phyloP scores from a whole-genome alignment of 2,329 filamentous ascomycete species.

The Rugonectria rugulosa region DNA sequence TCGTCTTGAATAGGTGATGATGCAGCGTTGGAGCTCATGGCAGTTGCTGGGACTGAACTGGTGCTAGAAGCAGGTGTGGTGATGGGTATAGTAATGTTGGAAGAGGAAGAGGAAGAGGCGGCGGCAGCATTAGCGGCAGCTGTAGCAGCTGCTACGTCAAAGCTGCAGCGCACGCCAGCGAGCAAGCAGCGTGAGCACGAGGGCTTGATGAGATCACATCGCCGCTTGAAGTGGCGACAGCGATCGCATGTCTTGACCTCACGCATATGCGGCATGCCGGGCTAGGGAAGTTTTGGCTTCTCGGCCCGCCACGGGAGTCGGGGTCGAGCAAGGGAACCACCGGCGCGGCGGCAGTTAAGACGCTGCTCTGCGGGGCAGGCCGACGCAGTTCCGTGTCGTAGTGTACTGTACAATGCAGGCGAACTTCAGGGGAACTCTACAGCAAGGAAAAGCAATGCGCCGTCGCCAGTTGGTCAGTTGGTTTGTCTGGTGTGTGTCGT shows the following conservation, averaged over 20 bases:
- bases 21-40: constrained; percentile 17
- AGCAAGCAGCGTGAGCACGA: constrained; percentile 45
- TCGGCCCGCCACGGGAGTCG: constrained; percentile 24
- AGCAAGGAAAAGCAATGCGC: constrained; percentile 9
- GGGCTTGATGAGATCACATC: constrained; percentile 46
- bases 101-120: constrained; percentile 15
- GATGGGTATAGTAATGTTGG: constrained; percentile 26
- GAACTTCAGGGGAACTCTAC: neutral
- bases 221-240: constrained; percentile 47
- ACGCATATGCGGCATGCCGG: constrained; percentile 42
- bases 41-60: constrained; percentile 1
- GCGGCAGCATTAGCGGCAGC: constrained; percentile 23
- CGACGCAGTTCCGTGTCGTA: neutral
- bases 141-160: constrained; percentile 33
- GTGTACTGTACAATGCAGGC: neutral
- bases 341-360: constrained; percentile 5
- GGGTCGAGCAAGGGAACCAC: neutral
- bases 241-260: constrained; percentile 48
- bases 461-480: constrained; percentile 8
- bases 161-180: constrained; percentile 45
- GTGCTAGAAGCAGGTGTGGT: constrained; percentile 6
- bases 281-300: constrained; percentile 14
- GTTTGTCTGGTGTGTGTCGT: constrained; percentile 15
- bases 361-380: constrained; percentile 10
- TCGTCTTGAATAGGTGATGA: constrained; percentile 28